These are phyloP conservation scores for Polygonum aviculare DNA, from an alignment of 148 eudicot species.

Conservation along the genomic window DNA sequence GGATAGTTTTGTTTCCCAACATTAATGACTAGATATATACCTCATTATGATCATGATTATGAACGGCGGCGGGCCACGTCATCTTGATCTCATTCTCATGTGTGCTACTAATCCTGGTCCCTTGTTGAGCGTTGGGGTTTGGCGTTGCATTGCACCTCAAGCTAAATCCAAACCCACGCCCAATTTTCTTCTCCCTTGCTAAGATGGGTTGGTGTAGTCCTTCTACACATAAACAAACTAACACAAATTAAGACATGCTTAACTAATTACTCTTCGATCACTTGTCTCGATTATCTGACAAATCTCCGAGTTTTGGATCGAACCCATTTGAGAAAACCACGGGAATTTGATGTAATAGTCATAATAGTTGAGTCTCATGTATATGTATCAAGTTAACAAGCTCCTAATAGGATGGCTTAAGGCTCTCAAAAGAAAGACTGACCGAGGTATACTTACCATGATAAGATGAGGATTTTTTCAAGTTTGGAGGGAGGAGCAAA, in stretches of 20 bases:
- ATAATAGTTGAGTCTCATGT: neutral
- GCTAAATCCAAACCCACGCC: neutral
- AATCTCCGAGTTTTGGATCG: neutral
- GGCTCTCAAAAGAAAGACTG: neutral
- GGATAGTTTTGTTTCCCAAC: too few relatives aligned
- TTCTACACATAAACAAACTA: neutral
- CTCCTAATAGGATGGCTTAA: neutral
- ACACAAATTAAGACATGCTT: neutral
- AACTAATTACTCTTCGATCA: neutral
- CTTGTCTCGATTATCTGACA: neutral
- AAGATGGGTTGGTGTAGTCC: neutral
- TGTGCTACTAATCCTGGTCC: neutral
- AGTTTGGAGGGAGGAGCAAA: neutral
- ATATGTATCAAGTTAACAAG: neutral
- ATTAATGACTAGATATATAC: too few relatives aligned
- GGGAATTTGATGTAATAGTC: neutral
- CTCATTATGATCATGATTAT: neutral
- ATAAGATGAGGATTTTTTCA: neutral
- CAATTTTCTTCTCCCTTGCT: neutral
- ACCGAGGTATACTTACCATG: neutral
- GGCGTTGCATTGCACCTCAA: conserved; percentile 9
- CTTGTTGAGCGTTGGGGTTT: neutral
- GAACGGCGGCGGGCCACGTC: neutral
- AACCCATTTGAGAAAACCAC: neutral
- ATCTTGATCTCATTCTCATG: neutral